These are phyloP conservation scores for Amesomyces nigricolor DNA, from an alignment of 2,329 filamentous ascomycete genomes.

Conservation along the genomic window DNA sequence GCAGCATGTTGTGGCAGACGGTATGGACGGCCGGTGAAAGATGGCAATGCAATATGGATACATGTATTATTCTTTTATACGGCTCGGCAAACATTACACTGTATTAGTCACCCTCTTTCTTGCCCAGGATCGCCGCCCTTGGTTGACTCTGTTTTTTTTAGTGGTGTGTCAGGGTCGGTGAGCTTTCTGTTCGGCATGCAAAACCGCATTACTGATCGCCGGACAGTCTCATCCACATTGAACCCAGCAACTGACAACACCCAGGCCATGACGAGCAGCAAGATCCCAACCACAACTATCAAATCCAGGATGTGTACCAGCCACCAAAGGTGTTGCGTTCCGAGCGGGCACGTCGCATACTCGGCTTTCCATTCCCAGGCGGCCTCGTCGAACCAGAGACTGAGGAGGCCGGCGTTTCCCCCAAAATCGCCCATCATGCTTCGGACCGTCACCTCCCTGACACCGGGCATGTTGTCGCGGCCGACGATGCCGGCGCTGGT, in stretches of 20 bases:
- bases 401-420: constrained; percentile 86
- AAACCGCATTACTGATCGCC: background rate
- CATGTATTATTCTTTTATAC: background rate
- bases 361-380: constrained; percentile 75
- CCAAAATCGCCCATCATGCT: constrained; percentile 98
- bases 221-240: constrained; percentile 10
- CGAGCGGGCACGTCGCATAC: constrained; percentile 71
- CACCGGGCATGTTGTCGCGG: constrained; percentile 48
- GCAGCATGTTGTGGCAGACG: too few species aligned
- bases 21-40: too few species aligned
- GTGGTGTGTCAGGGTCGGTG: background rate
- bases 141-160: background rate
- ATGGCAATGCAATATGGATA: background rate
- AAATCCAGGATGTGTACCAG: constrained; percentile 70
- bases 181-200: constrained; percentile 1
- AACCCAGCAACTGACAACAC: constrained; percentile 20
- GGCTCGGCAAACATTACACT: background rate
- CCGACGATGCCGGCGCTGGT: constrained; percentile 37
- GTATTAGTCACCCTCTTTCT: background rate
- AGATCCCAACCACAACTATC: constrained; percentile 32
- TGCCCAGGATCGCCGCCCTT: constrained; percentile 1
- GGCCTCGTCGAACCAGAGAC: constrained; percentile 77
- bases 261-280: constrained; percentile 22
- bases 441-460: constrained; percentile 86
- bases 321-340: constrained; percentile 94